These are phyloP conservation scores for Schizopora paradoxa DNA, from an alignment of 1,284 basidiomycete species.

Conservation along the genomic window DNA sequence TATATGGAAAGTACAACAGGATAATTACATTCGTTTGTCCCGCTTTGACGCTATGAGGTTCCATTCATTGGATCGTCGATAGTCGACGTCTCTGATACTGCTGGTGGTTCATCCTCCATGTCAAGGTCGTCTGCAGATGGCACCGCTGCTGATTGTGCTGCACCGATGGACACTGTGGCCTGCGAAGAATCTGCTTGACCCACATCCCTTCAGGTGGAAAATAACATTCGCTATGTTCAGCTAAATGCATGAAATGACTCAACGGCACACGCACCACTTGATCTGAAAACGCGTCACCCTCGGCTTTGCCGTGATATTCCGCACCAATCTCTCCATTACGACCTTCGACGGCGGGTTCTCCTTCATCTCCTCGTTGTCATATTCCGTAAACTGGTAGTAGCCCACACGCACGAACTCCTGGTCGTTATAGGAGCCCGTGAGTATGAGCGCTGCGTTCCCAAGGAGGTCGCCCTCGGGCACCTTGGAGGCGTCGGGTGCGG, in stretches of 20 bases:
- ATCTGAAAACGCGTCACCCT: constrained; percentile 91
- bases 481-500: constrained; percentile 63
- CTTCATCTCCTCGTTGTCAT: constrained; percentile 90
- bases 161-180: constrained; percentile 52
- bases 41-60: too few relatives aligned
- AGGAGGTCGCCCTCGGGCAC: constrained; percentile 83
- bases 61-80: too few relatives aligned
- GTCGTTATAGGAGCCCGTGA: constrained; percentile 86
- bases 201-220: constrained; percentile 59
- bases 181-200: constrained; percentile 44
- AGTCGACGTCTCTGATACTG: too few relatives aligned
- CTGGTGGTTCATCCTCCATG: too few relatives aligned
- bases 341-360: constrained; percentile 66
- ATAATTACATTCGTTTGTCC: too few relatives aligned
- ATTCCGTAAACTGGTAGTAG: constrained; percentile 99
- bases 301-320: constrained; percentile 90
- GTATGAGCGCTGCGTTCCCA: constrained; percentile 86
- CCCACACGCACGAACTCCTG: constrained; percentile 99
- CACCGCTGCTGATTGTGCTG: constrained; percentile 72
- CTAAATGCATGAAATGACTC: background rate
- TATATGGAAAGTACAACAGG: too few relatives aligned
- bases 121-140: constrained; percentile 69
- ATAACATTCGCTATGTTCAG: constrained; percentile 5
- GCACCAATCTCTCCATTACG: constrained; percentile 72
- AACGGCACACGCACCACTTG: constrained; percentile 58